These are phyloP conservation scores for Parietaria judaica DNA, from an alignment of 306 rosid genomes.

Conservation along the genomic window DNA sequence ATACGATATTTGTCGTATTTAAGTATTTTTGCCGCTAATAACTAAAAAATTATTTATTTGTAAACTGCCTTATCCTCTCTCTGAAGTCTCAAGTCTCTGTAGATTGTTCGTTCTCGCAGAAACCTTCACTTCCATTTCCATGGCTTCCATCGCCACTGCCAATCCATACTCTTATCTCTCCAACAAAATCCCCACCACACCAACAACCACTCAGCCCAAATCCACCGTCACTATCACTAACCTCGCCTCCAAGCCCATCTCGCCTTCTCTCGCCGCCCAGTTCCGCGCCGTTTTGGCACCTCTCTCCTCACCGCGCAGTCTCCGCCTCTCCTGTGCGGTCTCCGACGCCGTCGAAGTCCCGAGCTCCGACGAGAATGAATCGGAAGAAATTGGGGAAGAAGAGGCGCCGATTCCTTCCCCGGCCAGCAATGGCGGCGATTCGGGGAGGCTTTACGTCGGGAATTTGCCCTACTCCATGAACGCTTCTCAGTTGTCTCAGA, in stretches of 20 bases:
- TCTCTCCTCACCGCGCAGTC: conserved; percentile 12
- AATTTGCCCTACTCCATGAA: conserved; percentile 70
- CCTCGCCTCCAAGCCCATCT: conserved; percentile 27
- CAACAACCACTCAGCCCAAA: conserved; percentile 30
- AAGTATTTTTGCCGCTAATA: no score
- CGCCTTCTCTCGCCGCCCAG: conserved; percentile 7
- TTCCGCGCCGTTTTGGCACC: not conserved
- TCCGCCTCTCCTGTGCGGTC: conserved; percentile 30
- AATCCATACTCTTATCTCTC: conserved; percentile 48
- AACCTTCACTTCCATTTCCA: not conserved
- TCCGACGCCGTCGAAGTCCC: conserved; percentile 38
- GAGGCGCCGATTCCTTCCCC: conserved; percentile 26
- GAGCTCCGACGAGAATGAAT: conserved; percentile 16
- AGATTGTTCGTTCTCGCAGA: no score
- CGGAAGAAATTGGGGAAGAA: not conserved
- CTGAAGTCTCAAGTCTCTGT: no score
- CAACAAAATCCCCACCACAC: conserved; percentile 41
- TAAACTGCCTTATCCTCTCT: no score
- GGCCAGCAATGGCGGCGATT: conserved; percentile 34
- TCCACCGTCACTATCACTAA: conserved; percentile 28
- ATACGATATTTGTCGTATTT: no score
- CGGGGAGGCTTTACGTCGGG: conserved; percentile 79
- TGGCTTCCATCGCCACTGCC: conserved; percentile 39
- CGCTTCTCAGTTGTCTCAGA: conserved; percentile 49
- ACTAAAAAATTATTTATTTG: no score